Evolutionary conservation across 768 basidiomycete species (phyloP).

Genomic region (Tephrocybe sp.): DNA sequence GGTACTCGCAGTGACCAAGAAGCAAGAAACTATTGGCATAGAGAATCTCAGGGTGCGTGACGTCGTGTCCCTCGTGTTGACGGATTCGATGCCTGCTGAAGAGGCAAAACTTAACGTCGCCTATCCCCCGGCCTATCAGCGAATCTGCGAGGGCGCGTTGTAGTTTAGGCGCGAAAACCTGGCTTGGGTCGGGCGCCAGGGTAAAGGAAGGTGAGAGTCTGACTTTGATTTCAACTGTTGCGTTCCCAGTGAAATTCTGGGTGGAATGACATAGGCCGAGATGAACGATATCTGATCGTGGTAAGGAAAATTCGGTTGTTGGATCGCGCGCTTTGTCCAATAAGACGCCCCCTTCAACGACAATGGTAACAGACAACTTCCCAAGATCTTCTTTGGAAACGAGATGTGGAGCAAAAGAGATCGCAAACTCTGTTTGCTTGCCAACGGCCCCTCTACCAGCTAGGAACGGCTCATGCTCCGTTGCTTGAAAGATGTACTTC

Average conservation of each 20-base stretch:
- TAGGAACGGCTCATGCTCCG: neutral
- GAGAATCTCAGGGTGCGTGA: conserved; percentile 13
- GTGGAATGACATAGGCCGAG: neutral
- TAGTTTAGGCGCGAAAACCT: conserved; percentile 2
- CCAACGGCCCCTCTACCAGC: neutral
- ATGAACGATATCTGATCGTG: neutral
- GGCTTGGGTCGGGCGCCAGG: neutral
- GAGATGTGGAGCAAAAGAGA: conserved; percentile 7
- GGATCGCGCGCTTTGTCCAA: neutral
- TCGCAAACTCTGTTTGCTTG: conserved; percentile 1
- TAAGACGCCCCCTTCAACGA: neutral
- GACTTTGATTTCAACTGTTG: conserved; percentile 3
- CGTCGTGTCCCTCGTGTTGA: neutral
- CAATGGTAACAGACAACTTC: neutral
- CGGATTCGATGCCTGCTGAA: conserved; percentile 20
- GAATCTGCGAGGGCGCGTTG: conserved; percentile 14
- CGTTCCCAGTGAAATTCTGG: conserved; percentile 5
- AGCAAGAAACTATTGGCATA: conserved; percentile 18
- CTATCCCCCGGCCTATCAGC: conserved; percentile 13
- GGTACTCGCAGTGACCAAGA: conserved; percentile 15
- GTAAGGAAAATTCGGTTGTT: neutral
- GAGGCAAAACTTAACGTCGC: conserved; percentile 23
- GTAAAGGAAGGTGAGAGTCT: conserved; percentile 4
- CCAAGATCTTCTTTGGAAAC: neutral
- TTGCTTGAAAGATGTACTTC: conserved; percentile 1